Percentiles rank a stretch among this genome's conserved stretches.
Evolutionary conservation across 495 filamentous ascomycete species (phyloP).

Genomic region (Bombardia bombarda): DNA sequence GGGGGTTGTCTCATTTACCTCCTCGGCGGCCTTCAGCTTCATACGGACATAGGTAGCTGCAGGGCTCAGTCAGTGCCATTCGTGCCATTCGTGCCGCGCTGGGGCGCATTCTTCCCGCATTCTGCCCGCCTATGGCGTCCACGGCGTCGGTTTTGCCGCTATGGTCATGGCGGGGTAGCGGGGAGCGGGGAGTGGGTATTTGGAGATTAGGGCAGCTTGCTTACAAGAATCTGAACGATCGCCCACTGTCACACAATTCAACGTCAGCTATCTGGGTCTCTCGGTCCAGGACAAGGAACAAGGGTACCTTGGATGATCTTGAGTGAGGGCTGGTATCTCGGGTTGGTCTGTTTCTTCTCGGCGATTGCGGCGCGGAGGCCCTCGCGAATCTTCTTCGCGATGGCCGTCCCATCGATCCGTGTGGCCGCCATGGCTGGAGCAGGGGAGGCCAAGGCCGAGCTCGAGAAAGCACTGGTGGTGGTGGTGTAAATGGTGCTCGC

Average conservation of each 20-base stretch:
- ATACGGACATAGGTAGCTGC: constrained; percentile 96
- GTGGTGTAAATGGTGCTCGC: too few relatives aligned
- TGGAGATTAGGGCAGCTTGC: constrained; percentile 22
- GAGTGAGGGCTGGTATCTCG: constrained; percentile 78
- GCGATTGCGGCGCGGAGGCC: constrained; percentile 70
- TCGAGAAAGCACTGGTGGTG: constrained; percentile 22
- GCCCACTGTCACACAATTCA: constrained; percentile 50
- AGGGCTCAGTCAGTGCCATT: constrained; percentile 1
- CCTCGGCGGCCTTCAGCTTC: constrained; percentile 95
- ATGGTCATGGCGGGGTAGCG: not conserved
- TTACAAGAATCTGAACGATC: constrained; percentile 86
- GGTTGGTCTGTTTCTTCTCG: constrained; percentile 69
- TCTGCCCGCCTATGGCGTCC: too few relatives aligned
- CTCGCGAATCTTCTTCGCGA: constrained; percentile 83
- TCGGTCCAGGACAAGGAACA: not conserved
- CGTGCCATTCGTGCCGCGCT: too few relatives aligned
- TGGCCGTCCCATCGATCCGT: constrained; percentile 92
- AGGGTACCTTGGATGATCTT: constrained; percentile 81
- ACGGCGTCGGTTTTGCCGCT: too few relatives aligned
- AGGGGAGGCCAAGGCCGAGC: constrained; percentile 37
- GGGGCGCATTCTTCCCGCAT: not conserved
- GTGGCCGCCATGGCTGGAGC: constrained; percentile 64
- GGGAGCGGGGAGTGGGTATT: not conserved
- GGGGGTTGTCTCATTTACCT: constrained; percentile 45
- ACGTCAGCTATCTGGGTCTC: not conserved